A percentile compares a stretch with the other conserved stretches of the same genome.
Conservation (phyloP, 192 early-diverging fungal species). For the Jimgerdemannia lactiflua region DNA sequence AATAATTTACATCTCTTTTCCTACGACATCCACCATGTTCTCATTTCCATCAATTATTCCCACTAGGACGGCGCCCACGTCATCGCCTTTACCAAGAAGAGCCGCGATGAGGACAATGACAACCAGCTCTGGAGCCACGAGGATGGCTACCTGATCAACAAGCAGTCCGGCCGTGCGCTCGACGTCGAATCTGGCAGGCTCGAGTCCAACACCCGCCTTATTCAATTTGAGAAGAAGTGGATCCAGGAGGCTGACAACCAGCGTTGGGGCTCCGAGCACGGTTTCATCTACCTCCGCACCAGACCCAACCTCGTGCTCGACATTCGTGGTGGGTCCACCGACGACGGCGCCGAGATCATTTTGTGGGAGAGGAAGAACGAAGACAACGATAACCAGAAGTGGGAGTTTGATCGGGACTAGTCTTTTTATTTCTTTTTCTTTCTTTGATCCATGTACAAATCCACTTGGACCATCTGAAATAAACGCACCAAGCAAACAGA, state of each 20-base stretch:
- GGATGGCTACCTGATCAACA: slow-evolving; percentile 33
- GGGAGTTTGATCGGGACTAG: not conserved
- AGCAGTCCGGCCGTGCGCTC: slow-evolving; percentile 25
- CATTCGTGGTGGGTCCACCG: slow-evolving; percentile 11
- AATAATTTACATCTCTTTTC: too few species aligned
- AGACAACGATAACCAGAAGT: not conserved
- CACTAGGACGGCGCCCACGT: too few species aligned
- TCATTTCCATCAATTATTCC: too few species aligned
- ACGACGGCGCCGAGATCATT: not conserved
- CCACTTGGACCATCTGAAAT: too few species aligned
- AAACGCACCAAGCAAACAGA: too few species aligned
- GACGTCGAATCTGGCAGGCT: slow-evolving; percentile 28
- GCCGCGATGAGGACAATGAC: too few species aligned
- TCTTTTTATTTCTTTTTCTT: too few species aligned
- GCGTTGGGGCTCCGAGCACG: slow-evolving; percentile 28
- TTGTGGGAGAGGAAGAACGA: not conserved
- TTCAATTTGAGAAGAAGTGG: slow-evolving; percentile 31
- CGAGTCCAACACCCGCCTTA: slow-evolving; percentile 23
- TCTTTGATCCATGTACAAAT: too few species aligned
- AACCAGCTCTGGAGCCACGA: slow-evolving; percentile 29
- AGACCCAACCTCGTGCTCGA: slow-evolving; percentile 31
- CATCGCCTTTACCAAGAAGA: too few species aligned
- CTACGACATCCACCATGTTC: too few species aligned
- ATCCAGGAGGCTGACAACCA: slow-evolving; percentile 27
- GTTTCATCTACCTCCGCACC: slow-evolving; percentile 26